Base-by-base conservation (phyloP, 306 rosid species). In the Hippophae tibetana region DNA sequence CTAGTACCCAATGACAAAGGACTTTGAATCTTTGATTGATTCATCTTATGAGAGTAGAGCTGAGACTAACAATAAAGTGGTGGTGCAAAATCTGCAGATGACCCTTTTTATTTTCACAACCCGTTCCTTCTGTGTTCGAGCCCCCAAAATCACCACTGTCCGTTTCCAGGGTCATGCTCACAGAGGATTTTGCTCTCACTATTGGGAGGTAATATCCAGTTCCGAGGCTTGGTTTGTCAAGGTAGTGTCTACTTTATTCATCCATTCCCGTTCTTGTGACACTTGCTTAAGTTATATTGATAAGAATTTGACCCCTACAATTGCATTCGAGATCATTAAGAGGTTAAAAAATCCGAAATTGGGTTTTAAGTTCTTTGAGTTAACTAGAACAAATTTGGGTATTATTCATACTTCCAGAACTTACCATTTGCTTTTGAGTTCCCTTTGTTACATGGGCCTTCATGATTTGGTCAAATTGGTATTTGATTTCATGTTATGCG, bases 211-310 rank as follows among this genome's bases (percentile, higher is more conserved):
- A n/a, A 61, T 74, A 9, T 60, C 66, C 60, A 76, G 72, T 58
- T 68, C 90, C 42, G 88, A 84, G 54, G 71, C 82, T 64, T 90
- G 95, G 95, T 79, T 82, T 62, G 82, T 81, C 42, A 90, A 90
- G 66, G 81, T 86, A 57, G 86, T 84, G 13, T 84, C 77, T 47
- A 82, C 95, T 43, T 70, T 84, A 26, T 82, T 86, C 69, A 68
- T 82, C 62, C 77, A 79, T 42, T 80, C 79, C 38, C 70, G 70
- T 64, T 58, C 80, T 1, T 48, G 76, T 64, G 84, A 82, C 66
- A n/a, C 73, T 11, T 72, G 71, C 68, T 43, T 74, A 31, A 77
- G 76, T 67, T 87, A 84, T 69, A 50, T 82, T 1, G 47, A 69
- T 51, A 56, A 78, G 57, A 73, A 82, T 61, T 76, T 84, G 68